Evolutionary conservation across 2,329 filamentous ascomycete species (phyloP).

Genomic region (Penicillium sp.): DNA sequence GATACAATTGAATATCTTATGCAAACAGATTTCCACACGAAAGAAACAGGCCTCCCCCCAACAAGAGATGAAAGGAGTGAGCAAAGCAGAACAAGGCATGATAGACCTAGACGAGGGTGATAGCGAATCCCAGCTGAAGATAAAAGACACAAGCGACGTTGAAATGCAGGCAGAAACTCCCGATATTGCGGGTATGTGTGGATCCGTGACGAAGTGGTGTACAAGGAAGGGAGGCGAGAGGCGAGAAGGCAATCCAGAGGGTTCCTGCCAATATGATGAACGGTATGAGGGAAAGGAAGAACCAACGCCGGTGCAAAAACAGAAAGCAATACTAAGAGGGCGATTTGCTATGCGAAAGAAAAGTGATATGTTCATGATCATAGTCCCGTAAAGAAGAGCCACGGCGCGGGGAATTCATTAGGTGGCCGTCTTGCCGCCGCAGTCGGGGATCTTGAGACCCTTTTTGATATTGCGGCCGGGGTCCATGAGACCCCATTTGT

Average conservation of each 20-base stretch:
- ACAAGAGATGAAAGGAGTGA: neutral
- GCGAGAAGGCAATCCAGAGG: neutral
- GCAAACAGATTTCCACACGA: neutral
- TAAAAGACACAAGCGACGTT: neutral
- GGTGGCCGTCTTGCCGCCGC: conserved; percentile 65
- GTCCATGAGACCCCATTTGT: conserved; percentile 92
- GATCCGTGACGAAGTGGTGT: neutral
- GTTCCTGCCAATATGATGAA: conserved; percentile 1
- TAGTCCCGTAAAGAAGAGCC: conserved; percentile 15
- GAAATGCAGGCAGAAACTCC: neutral
- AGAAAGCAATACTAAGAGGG: neutral
- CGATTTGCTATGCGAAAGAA: conserved; percentile 3
- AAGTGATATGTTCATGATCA: conserved; percentile 18
- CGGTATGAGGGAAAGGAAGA: neutral
- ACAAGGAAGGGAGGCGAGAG: neutral
- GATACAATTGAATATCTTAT: neutral
- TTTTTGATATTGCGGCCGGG: conserved; percentile 76
- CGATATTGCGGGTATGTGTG: neutral
- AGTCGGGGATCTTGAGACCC: conserved; percentile 82
- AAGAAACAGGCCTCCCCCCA: neutral
- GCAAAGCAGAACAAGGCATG: neutral
- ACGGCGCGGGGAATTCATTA: neutral
- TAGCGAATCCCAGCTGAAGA: neutral
- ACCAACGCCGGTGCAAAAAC: conserved; percentile 1
- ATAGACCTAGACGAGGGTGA: neutral